These are phyloP conservation scores for Epipyxis sp. DNA, from an alignment of 108 stramenopile genomes.

Conservation along the genomic window DNA sequence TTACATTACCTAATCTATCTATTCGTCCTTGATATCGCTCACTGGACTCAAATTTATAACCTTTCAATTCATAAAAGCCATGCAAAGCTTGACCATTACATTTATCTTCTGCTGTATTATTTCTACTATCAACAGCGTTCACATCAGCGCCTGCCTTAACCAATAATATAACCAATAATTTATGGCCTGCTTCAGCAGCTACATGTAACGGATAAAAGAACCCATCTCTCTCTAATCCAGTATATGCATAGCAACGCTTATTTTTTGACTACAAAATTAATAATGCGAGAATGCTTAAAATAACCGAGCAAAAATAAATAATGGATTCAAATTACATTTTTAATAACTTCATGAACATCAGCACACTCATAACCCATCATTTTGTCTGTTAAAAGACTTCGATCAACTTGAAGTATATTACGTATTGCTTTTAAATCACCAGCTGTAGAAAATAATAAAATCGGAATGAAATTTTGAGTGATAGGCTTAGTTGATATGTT, in stretches of 20 bases:
- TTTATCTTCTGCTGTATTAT: slow-evolving; percentile 18
- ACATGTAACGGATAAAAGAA: slow-evolving; percentile 32
- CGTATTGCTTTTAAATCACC: neutral
- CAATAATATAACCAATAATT: slow-evolving; percentile 9
- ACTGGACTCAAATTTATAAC: slow-evolving; percentile 13
- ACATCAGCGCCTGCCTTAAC: slow-evolving; percentile 22
- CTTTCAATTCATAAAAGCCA: slow-evolving; percentile 27
- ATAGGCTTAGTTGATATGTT: neutral
- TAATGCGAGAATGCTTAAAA: neutral
- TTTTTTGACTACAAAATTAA: slow-evolving; percentile 28
- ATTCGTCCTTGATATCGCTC: slow-evolving; percentile 26
- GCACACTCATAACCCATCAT: slow-evolving; percentile 25
- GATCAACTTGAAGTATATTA: slow-evolving; percentile 22
- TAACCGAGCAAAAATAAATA: neutral
- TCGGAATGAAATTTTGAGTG: neutral
- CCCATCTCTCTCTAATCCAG: slow-evolving; percentile 25
- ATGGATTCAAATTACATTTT: slow-evolving; percentile 12
- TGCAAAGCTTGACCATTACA: slow-evolving; percentile 21
- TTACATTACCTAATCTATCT: slow-evolving; percentile 15
- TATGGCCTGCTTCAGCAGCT: slow-evolving; percentile 23
- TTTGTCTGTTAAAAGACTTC: slow-evolving; percentile 1
- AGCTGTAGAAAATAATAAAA: slow-evolving; percentile 13
- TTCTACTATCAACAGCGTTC: neutral
- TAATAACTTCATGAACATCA: slow-evolving; percentile 19
- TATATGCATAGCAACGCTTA: slow-evolving; percentile 23